Evolutionary conservation across 306 rosid genomes (phyloP).

Genomic region (Sicyos baderoa): DNA sequence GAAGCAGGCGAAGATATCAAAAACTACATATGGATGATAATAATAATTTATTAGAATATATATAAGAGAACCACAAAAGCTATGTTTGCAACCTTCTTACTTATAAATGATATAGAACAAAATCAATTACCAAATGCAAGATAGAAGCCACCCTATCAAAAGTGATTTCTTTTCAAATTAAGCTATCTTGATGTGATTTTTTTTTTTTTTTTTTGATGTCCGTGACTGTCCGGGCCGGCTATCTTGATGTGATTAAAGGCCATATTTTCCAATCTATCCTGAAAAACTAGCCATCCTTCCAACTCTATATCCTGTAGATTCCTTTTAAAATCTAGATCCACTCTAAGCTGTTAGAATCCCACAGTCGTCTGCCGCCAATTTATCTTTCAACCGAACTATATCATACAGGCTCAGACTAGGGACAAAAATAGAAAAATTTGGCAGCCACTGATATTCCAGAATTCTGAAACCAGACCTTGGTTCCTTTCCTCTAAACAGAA

Average conservation of each 20-base stretch:
- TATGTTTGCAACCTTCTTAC: not conserved
- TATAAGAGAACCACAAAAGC: not conserved
- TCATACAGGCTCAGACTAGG: not conserved
- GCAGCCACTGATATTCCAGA: not conserved
- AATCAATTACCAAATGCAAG: too few species aligned
- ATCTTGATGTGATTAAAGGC: constrained; percentile 4
- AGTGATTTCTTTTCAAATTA: not conserved
- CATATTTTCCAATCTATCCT: not conserved
- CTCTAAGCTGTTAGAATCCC: not conserved
- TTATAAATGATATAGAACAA: not conserved
- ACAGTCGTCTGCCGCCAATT: not conserved
- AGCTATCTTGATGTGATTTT: not conserved
- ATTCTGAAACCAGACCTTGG: not conserved
- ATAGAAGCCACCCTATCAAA: too few species aligned
- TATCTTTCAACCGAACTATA: not conserved
- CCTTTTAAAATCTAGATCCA: not conserved
- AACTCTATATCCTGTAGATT: constrained; percentile 1
- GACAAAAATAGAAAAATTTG: not conserved
- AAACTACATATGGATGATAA: not conserved
- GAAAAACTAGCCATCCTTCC: not conserved
- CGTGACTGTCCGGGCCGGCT: too few species aligned
- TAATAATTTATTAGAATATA: too few species aligned
- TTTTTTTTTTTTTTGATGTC: too few species aligned
- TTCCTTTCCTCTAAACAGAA: not conserved
- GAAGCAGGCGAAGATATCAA: constrained; percentile 23